Percentiles rank a stretch among this genome's conserved stretches.
Conservation (phyloP, 2,329 filamentous ascomycete species). For the Clonostachys solani region DNA sequence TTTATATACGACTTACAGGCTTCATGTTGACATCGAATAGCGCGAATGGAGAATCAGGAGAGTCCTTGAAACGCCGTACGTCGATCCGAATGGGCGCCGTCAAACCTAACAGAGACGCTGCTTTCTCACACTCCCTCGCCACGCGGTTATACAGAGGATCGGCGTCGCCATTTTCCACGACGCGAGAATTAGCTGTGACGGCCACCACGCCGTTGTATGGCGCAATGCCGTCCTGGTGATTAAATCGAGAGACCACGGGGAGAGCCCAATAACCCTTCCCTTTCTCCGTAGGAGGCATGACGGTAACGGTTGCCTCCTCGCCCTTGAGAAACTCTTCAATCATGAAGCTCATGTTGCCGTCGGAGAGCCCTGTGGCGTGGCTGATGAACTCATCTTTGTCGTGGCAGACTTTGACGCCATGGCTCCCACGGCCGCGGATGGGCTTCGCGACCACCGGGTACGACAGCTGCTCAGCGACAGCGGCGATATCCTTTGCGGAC, state of each 20-base stretch:
- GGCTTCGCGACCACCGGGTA: slow-evolving; percentile 42
- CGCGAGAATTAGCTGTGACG: slow-evolving; percentile 39
- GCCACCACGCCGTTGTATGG: slow-evolving; percentile 44
- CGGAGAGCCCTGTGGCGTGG: slow-evolving; percentile 23
- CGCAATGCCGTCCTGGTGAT: slow-evolving; percentile 39
- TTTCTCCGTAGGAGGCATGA: slow-evolving; percentile 37
- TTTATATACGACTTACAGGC: slow-evolving; percentile 26
- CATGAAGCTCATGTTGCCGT: slow-evolving; percentile 21
- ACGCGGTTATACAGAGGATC: slow-evolving; percentile 24
- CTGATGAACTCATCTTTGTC: slow-evolving; percentile 16
- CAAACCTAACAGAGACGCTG: slow-evolving; percentile 28
- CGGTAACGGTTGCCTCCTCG: slow-evolving; percentile 44
- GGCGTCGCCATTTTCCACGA: slow-evolving; percentile 21
- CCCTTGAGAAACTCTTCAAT: slow-evolving; percentile 42
- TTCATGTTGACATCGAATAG: slow-evolving; percentile 50
- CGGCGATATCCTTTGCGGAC: neutral
- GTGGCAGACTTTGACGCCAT: slow-evolving; percentile 42
- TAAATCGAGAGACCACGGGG: slow-evolving; percentile 39
- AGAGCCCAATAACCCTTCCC: slow-evolving; percentile 32
- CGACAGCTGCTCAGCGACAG: neutral
- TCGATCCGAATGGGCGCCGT: slow-evolving; percentile 43
- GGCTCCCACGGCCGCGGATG: slow-evolving; percentile 40
- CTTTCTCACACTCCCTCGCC: slow-evolving; percentile 30
- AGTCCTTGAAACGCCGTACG: slow-evolving; percentile 27
- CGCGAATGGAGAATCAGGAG: slow-evolving; percentile 27